These are phyloP conservation scores for Cyberlindnera euphorbiae DNA, from an alignment of 805 yeast species.

Conservation along the genomic window DNA sequence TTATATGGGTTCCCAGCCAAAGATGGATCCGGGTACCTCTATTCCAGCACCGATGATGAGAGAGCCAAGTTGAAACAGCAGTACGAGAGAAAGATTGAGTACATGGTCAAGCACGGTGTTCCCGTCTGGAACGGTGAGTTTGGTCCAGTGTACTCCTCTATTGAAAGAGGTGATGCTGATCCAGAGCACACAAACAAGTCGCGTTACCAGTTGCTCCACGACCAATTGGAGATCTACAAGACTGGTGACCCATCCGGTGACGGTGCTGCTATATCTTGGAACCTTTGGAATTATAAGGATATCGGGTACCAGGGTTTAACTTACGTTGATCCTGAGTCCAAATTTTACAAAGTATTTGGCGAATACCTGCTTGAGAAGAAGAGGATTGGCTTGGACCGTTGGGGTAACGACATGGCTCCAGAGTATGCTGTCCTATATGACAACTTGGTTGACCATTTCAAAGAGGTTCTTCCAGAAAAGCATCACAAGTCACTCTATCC, in stretches of 20 bases:
- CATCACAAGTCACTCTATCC: conserved; percentile 39
- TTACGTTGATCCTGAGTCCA: conserved; percentile 40
- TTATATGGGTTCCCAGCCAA: conserved; percentile 40
- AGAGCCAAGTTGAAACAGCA: conserved; percentile 32
- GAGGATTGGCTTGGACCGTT: conserved; percentile 42
- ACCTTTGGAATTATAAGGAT: conserved; percentile 51
- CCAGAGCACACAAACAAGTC: conserved; percentile 34
- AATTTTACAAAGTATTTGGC: conserved; percentile 39
- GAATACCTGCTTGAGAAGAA: conserved; percentile 39
- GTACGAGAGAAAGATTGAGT: conserved; percentile 41
- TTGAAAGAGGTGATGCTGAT: conserved; percentile 37
- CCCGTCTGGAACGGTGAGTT: conserved; percentile 55
- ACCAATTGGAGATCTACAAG: conserved; percentile 41
- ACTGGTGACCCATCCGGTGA: conserved; percentile 46
- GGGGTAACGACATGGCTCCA: conserved; percentile 46
- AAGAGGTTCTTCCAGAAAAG: conserved; percentile 37
- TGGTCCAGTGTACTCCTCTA: conserved; percentile 45
- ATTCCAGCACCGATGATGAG: conserved; percentile 34
- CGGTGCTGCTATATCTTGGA: conserved; percentile 41
- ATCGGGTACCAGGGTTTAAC: conserved; percentile 48
- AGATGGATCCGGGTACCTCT: conserved; percentile 29
- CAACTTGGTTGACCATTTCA: conserved; percentile 33
- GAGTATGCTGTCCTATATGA: conserved; percentile 34
- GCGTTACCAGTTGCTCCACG: conserved; percentile 39
- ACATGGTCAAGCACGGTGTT: conserved; percentile 34